Conservation (phyloP, 2,329 filamentous ascomycete species). For the Immersiporthe knoxdaviesiana region DNA sequence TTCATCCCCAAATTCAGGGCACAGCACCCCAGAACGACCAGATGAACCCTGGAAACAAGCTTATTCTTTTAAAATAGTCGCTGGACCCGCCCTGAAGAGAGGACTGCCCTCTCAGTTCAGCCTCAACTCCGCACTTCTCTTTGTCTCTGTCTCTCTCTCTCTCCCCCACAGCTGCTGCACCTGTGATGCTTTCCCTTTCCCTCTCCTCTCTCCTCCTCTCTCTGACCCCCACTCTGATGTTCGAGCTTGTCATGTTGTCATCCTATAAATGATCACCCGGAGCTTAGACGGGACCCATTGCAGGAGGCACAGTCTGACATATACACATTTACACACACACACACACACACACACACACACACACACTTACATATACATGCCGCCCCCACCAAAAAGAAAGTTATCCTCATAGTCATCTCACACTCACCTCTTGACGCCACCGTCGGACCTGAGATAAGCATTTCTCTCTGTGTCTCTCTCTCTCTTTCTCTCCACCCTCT, state of each 20-base stretch:
- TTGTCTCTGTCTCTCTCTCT: background rate
- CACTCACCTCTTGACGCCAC: background rate
- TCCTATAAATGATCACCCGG: background rate
- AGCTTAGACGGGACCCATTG: background rate
- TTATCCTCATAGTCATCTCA: background rate
- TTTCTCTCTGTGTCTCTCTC: too few species aligned
- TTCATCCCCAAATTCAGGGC: background rate
- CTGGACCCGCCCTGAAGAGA: background rate
- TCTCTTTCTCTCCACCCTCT: background rate
- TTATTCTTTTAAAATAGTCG: conserved; percentile 11
- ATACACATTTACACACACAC: too few species aligned
- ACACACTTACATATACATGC: background rate
- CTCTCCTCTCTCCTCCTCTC: background rate
- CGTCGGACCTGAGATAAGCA: background rate
- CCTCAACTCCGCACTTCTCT: background rate
- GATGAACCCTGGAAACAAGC: background rate
- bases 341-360: too few species aligned
- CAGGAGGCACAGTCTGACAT: background rate
- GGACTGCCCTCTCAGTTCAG: background rate
- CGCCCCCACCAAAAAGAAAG: background rate
- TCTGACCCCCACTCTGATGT: background rate
- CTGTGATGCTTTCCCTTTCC: too few species aligned
- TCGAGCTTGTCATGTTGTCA: background rate
- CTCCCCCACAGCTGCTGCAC: too few species aligned
- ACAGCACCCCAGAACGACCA: too few species aligned